phyloP scores from a whole-genome alignment of 345 rosid genomes.

The Aethionema arabicum region DNA sequence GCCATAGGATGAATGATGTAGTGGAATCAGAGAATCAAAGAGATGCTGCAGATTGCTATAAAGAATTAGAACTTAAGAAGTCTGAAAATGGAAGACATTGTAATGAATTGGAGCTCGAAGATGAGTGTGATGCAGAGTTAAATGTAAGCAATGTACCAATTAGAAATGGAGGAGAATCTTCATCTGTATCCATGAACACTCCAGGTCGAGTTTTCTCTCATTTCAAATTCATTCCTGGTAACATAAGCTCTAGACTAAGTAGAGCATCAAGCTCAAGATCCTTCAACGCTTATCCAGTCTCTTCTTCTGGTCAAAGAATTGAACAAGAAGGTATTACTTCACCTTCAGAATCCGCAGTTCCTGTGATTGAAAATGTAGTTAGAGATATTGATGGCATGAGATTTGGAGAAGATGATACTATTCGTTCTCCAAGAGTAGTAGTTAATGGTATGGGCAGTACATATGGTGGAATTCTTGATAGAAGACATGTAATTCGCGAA shows the following conservation, averaged over 20 bases:
- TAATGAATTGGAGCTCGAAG: conserved; percentile 42
- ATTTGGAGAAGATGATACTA: conserved; percentile 40
- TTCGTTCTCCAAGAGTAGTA: conserved; percentile 36
- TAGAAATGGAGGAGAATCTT: conserved; percentile 50
- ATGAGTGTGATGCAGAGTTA: conserved; percentile 44
- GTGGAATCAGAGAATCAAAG: conserved; percentile 30
- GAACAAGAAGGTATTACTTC: conserved; percentile 40
- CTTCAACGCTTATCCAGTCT: conserved; percentile 52
- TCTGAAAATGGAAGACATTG: conserved; percentile 36
- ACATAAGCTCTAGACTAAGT: conserved; percentile 68
- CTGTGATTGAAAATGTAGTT: conserved; percentile 35
- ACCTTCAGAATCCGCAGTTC: conserved; percentile 37
- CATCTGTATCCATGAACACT: conserved; percentile 40
- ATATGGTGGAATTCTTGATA: conserved; percentile 50
- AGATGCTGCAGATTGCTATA: conserved; percentile 46
- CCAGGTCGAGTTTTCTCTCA: conserved; percentile 68
- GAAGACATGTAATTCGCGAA: conserved; percentile 57
- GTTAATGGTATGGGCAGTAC: conserved; percentile 44
- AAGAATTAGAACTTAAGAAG: conserved; percentile 45
- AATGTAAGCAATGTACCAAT: conserved; percentile 37
- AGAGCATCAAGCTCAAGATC: conserved; percentile 83
- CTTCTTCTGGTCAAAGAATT: conserved; percentile 42
- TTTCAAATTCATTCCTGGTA: conserved; percentile 81
- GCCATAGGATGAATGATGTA: conserved; percentile 26
- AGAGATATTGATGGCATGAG: conserved; percentile 37